phyloP scores from a whole-genome alignment of 2,329 filamentous ascomycete species.

The Ophiobolus disseminans region DNA sequence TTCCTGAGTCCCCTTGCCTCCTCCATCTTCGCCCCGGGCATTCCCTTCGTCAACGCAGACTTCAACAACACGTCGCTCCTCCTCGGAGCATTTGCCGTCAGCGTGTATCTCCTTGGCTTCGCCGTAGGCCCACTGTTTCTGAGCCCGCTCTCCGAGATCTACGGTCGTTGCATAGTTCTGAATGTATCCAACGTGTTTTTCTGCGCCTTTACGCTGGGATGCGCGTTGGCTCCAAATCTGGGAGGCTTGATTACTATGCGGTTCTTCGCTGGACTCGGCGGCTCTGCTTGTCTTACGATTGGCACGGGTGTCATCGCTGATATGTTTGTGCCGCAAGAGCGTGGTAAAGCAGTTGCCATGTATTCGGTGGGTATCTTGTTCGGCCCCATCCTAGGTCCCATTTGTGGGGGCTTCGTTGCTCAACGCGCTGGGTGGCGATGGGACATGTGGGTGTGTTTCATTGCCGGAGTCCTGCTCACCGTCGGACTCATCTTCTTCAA shows the following conservation, averaged over 20 bases:
- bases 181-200: constrained; percentile 57
- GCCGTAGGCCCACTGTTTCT: constrained; percentile 42
- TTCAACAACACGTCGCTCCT: constrained; percentile 43
- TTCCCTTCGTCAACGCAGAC: constrained; percentile 37
- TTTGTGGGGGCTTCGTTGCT: constrained; percentile 47
- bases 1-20: constrained; percentile 46
- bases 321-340: constrained; percentile 40
- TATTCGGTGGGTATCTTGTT: constrained; percentile 42
- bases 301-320: constrained; percentile 46
- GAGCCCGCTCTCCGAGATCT: constrained; percentile 45
- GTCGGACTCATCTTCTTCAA: constrained; percentile 48
- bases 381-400: constrained; percentile 42
- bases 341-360: constrained; percentile 42
- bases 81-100: constrained; percentile 41
- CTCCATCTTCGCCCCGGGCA: constrained; percentile 46
- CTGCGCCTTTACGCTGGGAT: constrained; percentile 58
- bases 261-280: constrained; percentile 39
- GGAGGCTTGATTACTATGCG: constrained; percentile 46
- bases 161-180: constrained; percentile 41
- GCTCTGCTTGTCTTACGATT: constrained; percentile 37
- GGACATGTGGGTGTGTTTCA: constrained; percentile 46
- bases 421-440: constrained; percentile 45
- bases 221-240: constrained; percentile 45
- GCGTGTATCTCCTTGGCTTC: constrained; percentile 47
- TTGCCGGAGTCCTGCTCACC: constrained; percentile 32